Evolutionary conservation across 345 rosid species (phyloP).

Genomic region (Hypericum perforatum): DNA sequence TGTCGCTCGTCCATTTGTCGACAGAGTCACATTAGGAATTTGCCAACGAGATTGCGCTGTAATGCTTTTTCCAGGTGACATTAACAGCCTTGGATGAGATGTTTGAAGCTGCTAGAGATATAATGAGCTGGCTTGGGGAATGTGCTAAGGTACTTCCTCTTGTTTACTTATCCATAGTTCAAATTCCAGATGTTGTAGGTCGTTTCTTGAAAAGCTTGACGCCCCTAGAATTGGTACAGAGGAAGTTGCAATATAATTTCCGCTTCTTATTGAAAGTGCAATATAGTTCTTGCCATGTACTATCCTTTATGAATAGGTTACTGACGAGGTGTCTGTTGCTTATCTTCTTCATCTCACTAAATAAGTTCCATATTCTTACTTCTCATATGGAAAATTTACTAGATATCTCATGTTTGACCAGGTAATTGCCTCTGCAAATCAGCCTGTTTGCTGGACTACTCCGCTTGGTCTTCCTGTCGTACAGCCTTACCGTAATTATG

Average conservation of each 20-base stretch:
- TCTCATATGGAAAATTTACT: constrained; percentile 11
- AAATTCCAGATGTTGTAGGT: too few species aligned
- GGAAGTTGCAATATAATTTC: too few species aligned
- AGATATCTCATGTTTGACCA: constrained; percentile 18
- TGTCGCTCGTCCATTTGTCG: background rate
- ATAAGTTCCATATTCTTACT: background rate
- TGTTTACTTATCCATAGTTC: background rate
- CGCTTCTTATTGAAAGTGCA: too few species aligned
- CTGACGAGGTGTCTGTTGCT: background rate
- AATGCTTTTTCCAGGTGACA: constrained; percentile 51
- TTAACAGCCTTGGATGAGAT: constrained; percentile 82
- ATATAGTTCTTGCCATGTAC: too few species aligned
- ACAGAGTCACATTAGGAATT: constrained; percentile 3
- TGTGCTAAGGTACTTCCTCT: constrained; percentile 69
- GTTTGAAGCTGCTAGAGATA: constrained; percentile 93
- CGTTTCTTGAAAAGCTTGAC: too few species aligned
- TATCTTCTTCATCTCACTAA: background rate
- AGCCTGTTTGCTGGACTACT: constrained; percentile 90
- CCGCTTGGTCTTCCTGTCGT: constrained; percentile 98
- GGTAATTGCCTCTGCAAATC: constrained; percentile 84
- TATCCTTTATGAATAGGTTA: too few species aligned
- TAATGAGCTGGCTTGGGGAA: constrained; percentile 94
- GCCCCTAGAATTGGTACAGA: too few species aligned
- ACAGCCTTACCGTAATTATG: constrained; percentile 79
- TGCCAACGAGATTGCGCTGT: constrained; percentile 8